Evolutionary conservation across 2,329 filamentous ascomycete genomes (phyloP).

Genomic region (Akanthomyces lecanii): DNA sequence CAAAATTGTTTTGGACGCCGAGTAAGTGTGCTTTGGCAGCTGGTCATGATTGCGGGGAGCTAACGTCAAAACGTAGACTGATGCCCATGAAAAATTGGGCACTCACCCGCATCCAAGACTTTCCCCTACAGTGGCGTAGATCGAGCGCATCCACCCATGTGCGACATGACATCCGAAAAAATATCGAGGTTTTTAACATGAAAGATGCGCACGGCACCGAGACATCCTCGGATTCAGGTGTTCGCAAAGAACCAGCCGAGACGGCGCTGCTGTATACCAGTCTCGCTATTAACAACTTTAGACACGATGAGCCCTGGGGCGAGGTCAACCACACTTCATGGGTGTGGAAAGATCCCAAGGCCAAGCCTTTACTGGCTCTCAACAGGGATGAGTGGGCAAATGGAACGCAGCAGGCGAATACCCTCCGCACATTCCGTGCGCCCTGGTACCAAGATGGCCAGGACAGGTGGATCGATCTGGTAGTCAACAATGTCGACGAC

Average conservation of each 20-base stretch:
- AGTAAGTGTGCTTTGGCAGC: background rate
- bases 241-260: constrained; percentile 9
- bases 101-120: constrained; percentile 20
- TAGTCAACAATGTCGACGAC: constrained; percentile 49
- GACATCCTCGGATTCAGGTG: background rate
- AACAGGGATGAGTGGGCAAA: constrained; percentile 18
- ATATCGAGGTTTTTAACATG: constrained; percentile 4
- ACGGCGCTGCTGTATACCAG: constrained; percentile 22
- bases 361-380: constrained; percentile 20
- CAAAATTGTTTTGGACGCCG: constrained; percentile 16
- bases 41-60: background rate
- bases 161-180: background rate
- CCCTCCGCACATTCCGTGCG: constrained; percentile 18
- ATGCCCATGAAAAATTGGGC: constrained; percentile 24
- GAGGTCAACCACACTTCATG: constrained; percentile 24
- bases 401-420: constrained; percentile 19
- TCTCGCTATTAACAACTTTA: constrained; percentile 20
- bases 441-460: constrained; percentile 20
- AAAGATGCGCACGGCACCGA: background rate
- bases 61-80: constrained; percentile 11
- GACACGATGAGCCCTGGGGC: constrained; percentile 22
- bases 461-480: constrained; percentile 41
- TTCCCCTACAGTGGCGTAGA: constrained; percentile 17
- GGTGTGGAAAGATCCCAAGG: constrained; percentile 13
- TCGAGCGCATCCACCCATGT: background rate